Evolutionary conservation across 495 filamentous ascomycete genomes (phyloP).

Genomic region (Antarctomyces pellizariae): DNA sequence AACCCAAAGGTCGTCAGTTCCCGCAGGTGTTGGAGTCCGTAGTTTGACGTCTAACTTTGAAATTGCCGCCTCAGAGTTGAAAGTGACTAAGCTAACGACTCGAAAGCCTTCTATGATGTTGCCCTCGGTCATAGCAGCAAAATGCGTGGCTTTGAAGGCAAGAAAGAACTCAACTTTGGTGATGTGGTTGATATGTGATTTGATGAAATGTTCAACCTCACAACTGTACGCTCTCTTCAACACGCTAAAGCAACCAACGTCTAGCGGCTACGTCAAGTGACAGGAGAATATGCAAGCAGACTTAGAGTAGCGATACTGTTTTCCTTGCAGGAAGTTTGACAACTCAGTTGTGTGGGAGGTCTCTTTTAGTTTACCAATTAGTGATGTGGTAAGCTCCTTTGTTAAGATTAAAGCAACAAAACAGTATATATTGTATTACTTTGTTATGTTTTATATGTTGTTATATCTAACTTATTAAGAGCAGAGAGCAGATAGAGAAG

Average conservation of each 20-base stretch:
- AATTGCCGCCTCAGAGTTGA: conserved; percentile 4
- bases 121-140: conserved; percentile 2
- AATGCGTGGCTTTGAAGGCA: conserved; percentile 5
- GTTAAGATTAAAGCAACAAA: too few relatives aligned
- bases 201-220: conserved; percentile 5
- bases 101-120: conserved; percentile 5
- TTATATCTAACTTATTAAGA: too few relatives aligned
- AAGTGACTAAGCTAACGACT: conserved; percentile 7
- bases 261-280: conserved; percentile 6
- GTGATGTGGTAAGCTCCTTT: conserved; percentile 10
- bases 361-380: conserved; percentile 13
- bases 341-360: conserved; percentile 10
- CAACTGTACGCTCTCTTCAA: conserved; percentile 8
- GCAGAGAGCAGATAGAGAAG: too few relatives aligned
- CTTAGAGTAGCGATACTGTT: conserved; percentile 13
- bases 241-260: conserved; percentile 8
- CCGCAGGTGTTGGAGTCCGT: conserved; percentile 6
- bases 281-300: conserved; percentile 9
- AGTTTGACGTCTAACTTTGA: conserved; percentile 9
- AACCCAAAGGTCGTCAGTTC: conserved; percentile 8
- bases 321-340: conserved; percentile 12
- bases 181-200: conserved; percentile 8
- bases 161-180: conserved; percentile 8
- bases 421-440: too few relatives aligned
- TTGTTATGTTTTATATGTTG: too few relatives aligned